Percentiles rank a stretch among this genome's conserved stretches.
Evolutionary conservation across 129 eudicot genomes (phyloP).

Genomic region (Daucus carota): DH1_v3.0 NC_030381.2:50503001-50503500

Average conservation of each 20-base stretch:
- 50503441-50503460: neutral
- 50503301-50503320: neutral
- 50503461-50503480: neutral
- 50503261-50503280: slow-evolving; percentile 11
- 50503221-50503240: neutral
- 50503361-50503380: too few relatives aligned
- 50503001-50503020: slow-evolving; percentile 1
- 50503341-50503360: too few relatives aligned
- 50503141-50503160: neutral
- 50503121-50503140: neutral
- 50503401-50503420: neutral
- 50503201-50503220: slow-evolving; percentile 7
- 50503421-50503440: neutral
- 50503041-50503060: neutral
- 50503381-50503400: too few relatives aligned
- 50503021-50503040: neutral
- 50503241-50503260: neutral
- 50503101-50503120: too few relatives aligned
- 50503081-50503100: too few relatives aligned
- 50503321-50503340: too few relatives aligned
- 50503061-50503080: neutral
- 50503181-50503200: neutral
- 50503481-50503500: neutral
- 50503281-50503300: slow-evolving; percentile 18
- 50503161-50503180: neutral